Evolutionary conservation across 768 basidiomycete genomes (phyloP), one percentile per base, ranked within the genome.

Genomic region (Boletus bicolor): DNA sequence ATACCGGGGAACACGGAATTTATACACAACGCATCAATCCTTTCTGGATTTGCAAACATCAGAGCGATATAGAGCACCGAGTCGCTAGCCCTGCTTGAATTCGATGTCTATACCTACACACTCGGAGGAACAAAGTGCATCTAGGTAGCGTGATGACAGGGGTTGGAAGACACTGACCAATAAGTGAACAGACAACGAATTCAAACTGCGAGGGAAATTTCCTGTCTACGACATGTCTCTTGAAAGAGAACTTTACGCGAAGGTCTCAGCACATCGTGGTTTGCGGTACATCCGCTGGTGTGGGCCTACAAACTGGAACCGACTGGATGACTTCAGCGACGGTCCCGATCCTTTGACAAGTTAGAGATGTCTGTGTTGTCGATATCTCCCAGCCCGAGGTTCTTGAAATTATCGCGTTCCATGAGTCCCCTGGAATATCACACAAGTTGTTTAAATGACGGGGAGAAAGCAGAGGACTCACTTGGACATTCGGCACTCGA

Each of bases 401-500:
- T 96, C 61, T 77, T 81, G 87, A 92, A 93, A 14, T 93, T 85
- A 64, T 93, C 93, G 44, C 81, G 79, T 61, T 89, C 85, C 93
- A 95, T 94, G 47, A 94, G 76, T n/a, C 88, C 90, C 62, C 93
- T 94, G 61, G 32, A 28, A 43, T 6, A 39, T 39, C 15, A 21
- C 34, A 37, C 17, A 59, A 47, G 37, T 44, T 46, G 47, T 52
- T 51, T 37, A 15, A 36, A 49, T 42, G 51, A 47, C n/a, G 8
- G 46, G 24, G 17, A 30, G 54, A 21, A 50, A 24, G 35, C 44
- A 57, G 39, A 28, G 34, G 30, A 75, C 87, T 63, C 65, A 93
- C 93, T 86, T 87, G 65, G 82, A 75, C 93, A 96, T 95, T 60
- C 93, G 78, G 66, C 93, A 96, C 55, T 92, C 84, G 30, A 96